These are phyloP conservation scores for Podaxis sp. DNA, from an alignment of 768 basidiomycete genomes.

Conservation along the genomic window DNA sequence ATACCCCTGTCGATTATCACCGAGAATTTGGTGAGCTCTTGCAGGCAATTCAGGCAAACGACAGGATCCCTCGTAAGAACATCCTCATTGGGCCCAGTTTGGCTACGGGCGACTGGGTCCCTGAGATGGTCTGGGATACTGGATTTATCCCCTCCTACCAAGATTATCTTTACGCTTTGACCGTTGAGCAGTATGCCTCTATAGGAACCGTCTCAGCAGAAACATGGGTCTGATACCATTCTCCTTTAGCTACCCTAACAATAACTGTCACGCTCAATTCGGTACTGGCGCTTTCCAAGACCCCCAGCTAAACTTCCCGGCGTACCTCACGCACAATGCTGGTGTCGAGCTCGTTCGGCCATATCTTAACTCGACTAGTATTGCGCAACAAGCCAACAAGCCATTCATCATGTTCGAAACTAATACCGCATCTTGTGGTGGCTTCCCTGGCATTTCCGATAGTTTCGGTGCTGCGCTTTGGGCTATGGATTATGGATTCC, in stretches of 20 bases:
- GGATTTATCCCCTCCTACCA: slow-evolving; percentile 45
- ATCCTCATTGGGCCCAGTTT: slow-evolving; percentile 63
- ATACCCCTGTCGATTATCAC: slow-evolving; percentile 38
- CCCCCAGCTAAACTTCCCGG: slow-evolving; percentile 47
- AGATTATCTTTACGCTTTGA: slow-evolving; percentile 40
- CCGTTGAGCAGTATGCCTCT: slow-evolving; percentile 54
- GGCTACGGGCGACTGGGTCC: slow-evolving; percentile 53
- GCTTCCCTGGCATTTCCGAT: slow-evolving; percentile 62
- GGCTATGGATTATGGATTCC: slow-evolving; percentile 62
- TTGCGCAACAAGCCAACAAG: slow-evolving; percentile 41
- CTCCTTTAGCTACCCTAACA: slow-evolving; percentile 34
- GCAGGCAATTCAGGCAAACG: slow-evolving; percentile 33
- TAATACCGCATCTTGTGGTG: slow-evolving; percentile 68
- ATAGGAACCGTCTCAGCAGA: background rate
- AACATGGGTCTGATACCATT: background rate
- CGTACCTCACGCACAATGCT: slow-evolving; percentile 60
- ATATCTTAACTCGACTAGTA: slow-evolving; percentile 48
- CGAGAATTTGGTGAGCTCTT: slow-evolving; percentile 46
- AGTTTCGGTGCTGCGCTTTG: slow-evolving; percentile 64
- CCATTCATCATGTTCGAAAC: slow-evolving; percentile 71
- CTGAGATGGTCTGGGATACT: slow-evolving; percentile 45
- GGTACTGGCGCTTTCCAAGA: slow-evolving; percentile 35
- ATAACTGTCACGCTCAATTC: slow-evolving; percentile 60
- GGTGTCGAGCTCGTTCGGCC: slow-evolving; percentile 45
- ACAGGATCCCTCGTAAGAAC: slow-evolving; percentile 31